phyloP scores from a whole-genome alignment of 768 basidiomycete species.

The Neoboletus brunneissimus region DNA sequence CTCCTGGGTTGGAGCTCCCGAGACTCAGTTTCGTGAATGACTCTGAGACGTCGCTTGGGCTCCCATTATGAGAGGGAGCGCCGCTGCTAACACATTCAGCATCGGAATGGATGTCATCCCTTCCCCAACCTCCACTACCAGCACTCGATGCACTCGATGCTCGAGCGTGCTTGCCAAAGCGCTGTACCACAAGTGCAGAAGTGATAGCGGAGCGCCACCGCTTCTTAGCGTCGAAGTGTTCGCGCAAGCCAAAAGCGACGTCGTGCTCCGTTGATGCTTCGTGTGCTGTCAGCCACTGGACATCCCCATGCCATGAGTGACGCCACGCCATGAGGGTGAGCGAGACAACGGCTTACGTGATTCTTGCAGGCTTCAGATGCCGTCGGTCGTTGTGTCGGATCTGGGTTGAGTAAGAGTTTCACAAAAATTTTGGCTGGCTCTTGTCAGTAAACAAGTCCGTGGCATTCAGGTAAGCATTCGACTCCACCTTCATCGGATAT shows the following conservation, averaged over 20 bases:
- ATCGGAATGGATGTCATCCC: conserved; percentile 27
- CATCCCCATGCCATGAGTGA: not conserved
- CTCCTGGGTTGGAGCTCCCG: conserved; percentile 34
- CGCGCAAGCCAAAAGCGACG: conserved; percentile 65
- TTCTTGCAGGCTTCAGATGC: conserved; percentile 68
- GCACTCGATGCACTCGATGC: conserved; percentile 27
- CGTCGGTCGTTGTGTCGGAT: conserved; percentile 70
- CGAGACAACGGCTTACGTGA: conserved; percentile 43
- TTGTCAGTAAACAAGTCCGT: not conserved
- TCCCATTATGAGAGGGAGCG: conserved; percentile 34
- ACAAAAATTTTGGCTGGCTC: conserved; percentile 81
- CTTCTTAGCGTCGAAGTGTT: conserved; percentile 76
- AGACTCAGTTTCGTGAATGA: conserved; percentile 28
- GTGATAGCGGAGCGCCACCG: conserved; percentile 72
- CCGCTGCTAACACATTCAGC: conserved; percentile 32
- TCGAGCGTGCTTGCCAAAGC: conserved; percentile 29
- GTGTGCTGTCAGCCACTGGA: conserved; percentile 72
- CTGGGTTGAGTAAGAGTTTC: conserved; percentile 60
- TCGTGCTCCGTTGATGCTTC: conserved; percentile 70
- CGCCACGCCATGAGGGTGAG: not conserved
- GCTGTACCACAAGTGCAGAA: conserved; percentile 41
- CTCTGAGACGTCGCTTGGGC: conserved; percentile 20
- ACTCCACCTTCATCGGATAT: conserved; percentile 68
- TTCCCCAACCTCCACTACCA: conserved; percentile 39
- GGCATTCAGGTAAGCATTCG: not conserved